A percentile compares a stretch with the other conserved stretches of the same genome.
These are phyloP conservation scores for Amoebophrya sp. DNA, from an alignment of 169 alveolate species.

Conservation along the genomic window DNA sequence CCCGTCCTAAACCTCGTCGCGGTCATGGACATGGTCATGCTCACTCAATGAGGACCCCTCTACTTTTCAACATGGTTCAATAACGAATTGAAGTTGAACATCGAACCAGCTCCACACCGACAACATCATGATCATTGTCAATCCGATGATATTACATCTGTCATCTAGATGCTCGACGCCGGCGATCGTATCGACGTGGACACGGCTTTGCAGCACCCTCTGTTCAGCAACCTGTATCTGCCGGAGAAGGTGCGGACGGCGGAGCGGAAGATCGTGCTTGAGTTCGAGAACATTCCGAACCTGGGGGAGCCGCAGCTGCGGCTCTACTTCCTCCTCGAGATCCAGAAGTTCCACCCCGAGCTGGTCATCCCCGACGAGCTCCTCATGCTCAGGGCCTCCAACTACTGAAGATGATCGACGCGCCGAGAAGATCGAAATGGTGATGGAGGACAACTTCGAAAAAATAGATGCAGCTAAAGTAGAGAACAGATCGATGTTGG, in stretches of 20 bases:
- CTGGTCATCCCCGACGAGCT: background rate
- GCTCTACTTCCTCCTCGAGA: background rate
- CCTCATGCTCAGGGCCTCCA: no score
- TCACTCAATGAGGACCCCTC: background rate
- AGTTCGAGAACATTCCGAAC: background rate
- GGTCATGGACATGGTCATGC: background rate
- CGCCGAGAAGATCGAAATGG: no score
- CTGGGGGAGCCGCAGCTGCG: background rate
- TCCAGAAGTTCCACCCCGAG: background rate
- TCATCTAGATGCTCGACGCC: background rate
- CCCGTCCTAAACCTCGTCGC: background rate
- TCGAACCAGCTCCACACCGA: no score
- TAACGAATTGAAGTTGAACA: background rate
- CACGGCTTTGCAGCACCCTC: background rate
- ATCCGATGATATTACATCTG: no score
- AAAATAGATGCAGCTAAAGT: no score
- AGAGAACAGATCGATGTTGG: no score
- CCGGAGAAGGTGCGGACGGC: background rate
- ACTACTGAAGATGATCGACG: no score
- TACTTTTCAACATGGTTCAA: background rate
- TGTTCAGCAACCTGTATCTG: background rate
- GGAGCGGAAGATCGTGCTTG: background rate
- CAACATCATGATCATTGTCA: no score
- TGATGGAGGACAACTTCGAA: no score
- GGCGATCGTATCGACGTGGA: background rate